Evolutionary conservation across 306 rosid species (phyloP), one percentile per base, ranked within the genome.

Genomic region (Cucumis melo): DNA sequence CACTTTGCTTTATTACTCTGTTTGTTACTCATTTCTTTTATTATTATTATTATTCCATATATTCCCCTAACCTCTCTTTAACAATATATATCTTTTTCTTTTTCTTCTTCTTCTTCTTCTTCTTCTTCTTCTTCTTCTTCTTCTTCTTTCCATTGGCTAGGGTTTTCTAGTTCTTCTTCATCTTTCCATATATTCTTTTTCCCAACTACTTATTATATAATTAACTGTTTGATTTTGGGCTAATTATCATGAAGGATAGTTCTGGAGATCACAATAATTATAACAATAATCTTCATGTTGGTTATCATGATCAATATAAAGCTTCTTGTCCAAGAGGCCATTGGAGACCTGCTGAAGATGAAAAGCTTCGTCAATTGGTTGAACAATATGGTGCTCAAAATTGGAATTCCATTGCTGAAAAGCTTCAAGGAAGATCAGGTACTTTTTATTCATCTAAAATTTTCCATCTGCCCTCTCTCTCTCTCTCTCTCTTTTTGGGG

Each of bases 351-450:
- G 97, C 92, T 0, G 99, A 94, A 59, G 99, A 94, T 75, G 98
- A 92, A 78, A 88, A 84, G 54, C 96, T 94, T 60, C 83, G 91
- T 32, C 92, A 80, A 34, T 95, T 94, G 9, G 99, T 94, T 38
- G 82, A 92, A 80, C 91, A 90, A 78, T 90, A 82, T 34, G 99
- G 98, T 42, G 93, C 98, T 0, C 99, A 94, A 66, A 94, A 94
- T 59, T 94, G 99, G 99, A 94, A 94, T 61, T 92, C 98, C 7
- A 94, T 94, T 8, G 98, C 98, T 16, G 93, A 90, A 38, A 94
- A 92, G 54, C 97, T 94, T 74, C 96, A 88, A 86, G 99, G 99
- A 81, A 89, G 99, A 92, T 94, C 99, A 77, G 99, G 99, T 90
- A 41, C 46, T 41, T 8, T 0, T 41, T 41, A 8, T 46, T 46